These are phyloP conservation scores for Volvox carteri DNA, from an alignment of 163 green algal genomes.

Conservation along the genomic window DNA sequence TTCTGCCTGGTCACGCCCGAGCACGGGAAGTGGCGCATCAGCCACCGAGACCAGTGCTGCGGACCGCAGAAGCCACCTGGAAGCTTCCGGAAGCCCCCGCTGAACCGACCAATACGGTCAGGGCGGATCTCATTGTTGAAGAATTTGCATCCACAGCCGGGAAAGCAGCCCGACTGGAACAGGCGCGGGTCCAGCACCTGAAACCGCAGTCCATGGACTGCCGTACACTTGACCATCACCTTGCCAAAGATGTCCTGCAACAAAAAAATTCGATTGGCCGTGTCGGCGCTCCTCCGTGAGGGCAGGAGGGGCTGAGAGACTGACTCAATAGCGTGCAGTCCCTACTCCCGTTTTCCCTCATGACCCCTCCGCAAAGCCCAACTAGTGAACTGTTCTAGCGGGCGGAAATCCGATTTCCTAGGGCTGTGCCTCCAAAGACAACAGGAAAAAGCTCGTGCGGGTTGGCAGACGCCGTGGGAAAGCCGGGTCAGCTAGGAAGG, in stretches of 20 bases:
- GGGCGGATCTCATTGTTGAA: not conserved
- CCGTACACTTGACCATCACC: constrained; percentile 13
- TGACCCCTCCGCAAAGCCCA: too few relatives aligned
- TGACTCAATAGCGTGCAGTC: too few relatives aligned
- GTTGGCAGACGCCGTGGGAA: too few relatives aligned
- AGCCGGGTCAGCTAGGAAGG: too few relatives aligned
- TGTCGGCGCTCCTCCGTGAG: too few relatives aligned
- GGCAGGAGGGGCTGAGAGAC: too few relatives aligned
- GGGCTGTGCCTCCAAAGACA: too few relatives aligned
- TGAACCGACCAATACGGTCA: not conserved
- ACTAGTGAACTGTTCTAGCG: too few relatives aligned
- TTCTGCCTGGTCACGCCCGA: constrained; percentile 3
- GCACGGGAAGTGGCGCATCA: constrained; percentile 42
- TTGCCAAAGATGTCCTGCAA: constrained; percentile 42
- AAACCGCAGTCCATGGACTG: not conserved
- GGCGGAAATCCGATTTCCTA: too few relatives aligned
- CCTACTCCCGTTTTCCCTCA: too few relatives aligned
- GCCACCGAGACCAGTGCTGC: constrained; percentile 38
- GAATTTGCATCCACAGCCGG: constrained; percentile 34
- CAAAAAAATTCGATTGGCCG: too few relatives aligned
- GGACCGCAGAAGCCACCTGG: not conserved
- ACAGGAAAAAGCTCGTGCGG: too few relatives aligned
- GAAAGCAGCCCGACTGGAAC: constrained; percentile 46
- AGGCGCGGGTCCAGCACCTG: constrained; percentile 45
- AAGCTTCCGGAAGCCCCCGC: not conserved